Conservation (phyloP, 164 flowering plant genomes). For the Vitis vinifera region DNA sequence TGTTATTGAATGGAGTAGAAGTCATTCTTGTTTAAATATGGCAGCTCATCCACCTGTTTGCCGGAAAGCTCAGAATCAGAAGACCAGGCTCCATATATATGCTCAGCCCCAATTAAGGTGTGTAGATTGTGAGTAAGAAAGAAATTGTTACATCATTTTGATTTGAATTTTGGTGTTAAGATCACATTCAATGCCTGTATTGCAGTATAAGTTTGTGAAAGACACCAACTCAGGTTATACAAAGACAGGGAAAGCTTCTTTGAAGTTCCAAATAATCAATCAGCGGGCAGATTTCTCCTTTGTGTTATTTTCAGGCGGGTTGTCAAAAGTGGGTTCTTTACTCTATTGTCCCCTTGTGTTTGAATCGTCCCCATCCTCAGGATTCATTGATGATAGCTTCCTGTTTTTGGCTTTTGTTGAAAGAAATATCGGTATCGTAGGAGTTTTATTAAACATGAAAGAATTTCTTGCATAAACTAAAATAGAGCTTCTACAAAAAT, state of each 20-base stretch:
- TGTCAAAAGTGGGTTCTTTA: constrained; percentile 35
- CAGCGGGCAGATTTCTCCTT: constrained; percentile 66
- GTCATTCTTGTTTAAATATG: constrained; percentile 12
- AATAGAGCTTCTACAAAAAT: too few species aligned
- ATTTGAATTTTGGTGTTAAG: background rate
- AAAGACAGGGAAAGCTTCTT: constrained; percentile 45
- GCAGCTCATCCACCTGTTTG: constrained; percentile 56
- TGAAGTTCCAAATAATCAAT: constrained; percentile 53
- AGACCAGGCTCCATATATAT: constrained; percentile 39
- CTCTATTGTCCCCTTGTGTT: background rate
- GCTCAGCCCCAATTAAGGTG: constrained; percentile 65
- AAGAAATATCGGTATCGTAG: too few species aligned
- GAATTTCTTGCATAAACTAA: too few species aligned
- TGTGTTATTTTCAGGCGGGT: constrained; percentile 54
- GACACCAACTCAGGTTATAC: constrained; percentile 27
- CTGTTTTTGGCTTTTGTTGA: too few species aligned
- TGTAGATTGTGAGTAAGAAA: constrained; percentile 1
- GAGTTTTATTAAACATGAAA: too few species aligned
- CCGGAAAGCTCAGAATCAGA: constrained; percentile 22
- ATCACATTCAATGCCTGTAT: background rate
- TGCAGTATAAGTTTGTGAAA: constrained; percentile 47
- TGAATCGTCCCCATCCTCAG: background rate
- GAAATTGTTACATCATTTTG: background rate
- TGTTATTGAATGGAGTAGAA: too few species aligned
- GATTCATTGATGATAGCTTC: background rate